Percentiles rank a stretch among this genome's conserved stretches.
Evolutionary conservation across 129 eudicot genomes (phyloP).

Genomic region (Tagetes patula): DNA sequence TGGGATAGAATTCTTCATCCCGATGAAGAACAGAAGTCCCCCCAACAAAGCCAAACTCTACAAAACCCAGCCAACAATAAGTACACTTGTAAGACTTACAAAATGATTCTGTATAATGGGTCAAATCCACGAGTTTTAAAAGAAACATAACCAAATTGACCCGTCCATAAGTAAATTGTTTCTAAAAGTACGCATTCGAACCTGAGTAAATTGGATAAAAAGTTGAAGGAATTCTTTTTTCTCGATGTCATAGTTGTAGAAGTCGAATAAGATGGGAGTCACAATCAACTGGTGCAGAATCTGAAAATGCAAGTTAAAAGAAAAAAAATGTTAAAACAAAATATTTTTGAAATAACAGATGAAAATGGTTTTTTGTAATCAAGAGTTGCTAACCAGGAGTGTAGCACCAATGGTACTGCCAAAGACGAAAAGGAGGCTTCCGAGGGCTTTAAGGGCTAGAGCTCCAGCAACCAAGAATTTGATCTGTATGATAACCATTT

Average conservation of each 20-base stretch:
- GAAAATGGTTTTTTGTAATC: neutral
- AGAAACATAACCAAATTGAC: too few relatives aligned
- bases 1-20: constrained; percentile 41
- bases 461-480: constrained; percentile 66
- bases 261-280: constrained; percentile 76
- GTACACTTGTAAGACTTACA: neutral
- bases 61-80: constrained; percentile 11
- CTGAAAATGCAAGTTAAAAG: constrained; percentile 28
- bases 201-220: constrained; percentile 81
- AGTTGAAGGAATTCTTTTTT: constrained; percentile 65
- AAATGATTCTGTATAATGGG: neutral
- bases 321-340: neutral
- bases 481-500: constrained; percentile 45
- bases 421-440: constrained; percentile 70
- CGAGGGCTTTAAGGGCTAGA: constrained; percentile 63
- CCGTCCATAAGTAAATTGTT: neutral
- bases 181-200: neutral
- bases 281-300: constrained; percentile 68
- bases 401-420: constrained; percentile 81
- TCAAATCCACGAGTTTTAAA: neutral
- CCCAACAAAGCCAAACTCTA: constrained; percentile 47
- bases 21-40: constrained; percentile 39
- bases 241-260: constrained; percentile 88
- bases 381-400: constrained; percentile 52
- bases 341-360: neutral